phyloP scores from a whole-genome alignment of 2,329 filamentous ascomycete genomes.

The Aspergillus sp. region DNA sequence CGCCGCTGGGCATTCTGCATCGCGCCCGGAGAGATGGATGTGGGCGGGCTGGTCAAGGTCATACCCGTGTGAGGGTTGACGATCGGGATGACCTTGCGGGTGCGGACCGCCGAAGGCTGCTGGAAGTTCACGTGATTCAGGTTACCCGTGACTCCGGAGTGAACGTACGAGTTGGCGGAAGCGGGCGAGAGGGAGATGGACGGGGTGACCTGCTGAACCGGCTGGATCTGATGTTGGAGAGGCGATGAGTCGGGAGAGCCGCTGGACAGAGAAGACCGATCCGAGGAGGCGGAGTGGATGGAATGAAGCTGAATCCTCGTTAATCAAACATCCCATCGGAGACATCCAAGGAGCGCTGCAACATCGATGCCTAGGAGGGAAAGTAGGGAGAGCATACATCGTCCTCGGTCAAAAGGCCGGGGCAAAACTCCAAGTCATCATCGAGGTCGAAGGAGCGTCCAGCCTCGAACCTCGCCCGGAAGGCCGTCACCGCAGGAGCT shows the following conservation, averaged over 20 bases:
- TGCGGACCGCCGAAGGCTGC: slow-evolving; percentile 84
- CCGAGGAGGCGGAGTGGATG: slow-evolving; percentile 83
- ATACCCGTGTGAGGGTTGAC: slow-evolving; percentile 93
- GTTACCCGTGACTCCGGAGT: slow-evolving; percentile 65
- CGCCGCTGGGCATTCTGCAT: slow-evolving; percentile 53
- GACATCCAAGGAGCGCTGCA: neutral
- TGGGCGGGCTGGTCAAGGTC: slow-evolving; percentile 83
- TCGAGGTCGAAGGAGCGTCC: slow-evolving; percentile 92
- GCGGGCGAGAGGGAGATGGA: slow-evolving; percentile 68
- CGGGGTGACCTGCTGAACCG: slow-evolving; percentile 71
- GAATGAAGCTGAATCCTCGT: slow-evolving; percentile 68
- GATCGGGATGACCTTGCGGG: slow-evolving; percentile 94
- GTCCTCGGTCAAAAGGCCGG: slow-evolving; percentile 84
- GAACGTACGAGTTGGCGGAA: slow-evolving; percentile 58
- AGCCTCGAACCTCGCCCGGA: slow-evolving; percentile 85
- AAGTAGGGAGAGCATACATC: slow-evolving; percentile 63
- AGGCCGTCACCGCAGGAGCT: slow-evolving; percentile 70
- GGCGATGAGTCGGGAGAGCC: slow-evolving; percentile 91
- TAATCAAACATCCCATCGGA: neutral
- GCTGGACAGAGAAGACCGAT: slow-evolving; percentile 91
- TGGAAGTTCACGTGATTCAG: slow-evolving; percentile 76
- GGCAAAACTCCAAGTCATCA: slow-evolving; percentile 95
- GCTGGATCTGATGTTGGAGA: slow-evolving; percentile 75
- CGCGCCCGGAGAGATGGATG: slow-evolving; percentile 64
- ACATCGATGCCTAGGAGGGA: neutral